Base-by-base conservation (phyloP, 148 eudicot genomes). In the Camellia lanceoleosa region DNA sequence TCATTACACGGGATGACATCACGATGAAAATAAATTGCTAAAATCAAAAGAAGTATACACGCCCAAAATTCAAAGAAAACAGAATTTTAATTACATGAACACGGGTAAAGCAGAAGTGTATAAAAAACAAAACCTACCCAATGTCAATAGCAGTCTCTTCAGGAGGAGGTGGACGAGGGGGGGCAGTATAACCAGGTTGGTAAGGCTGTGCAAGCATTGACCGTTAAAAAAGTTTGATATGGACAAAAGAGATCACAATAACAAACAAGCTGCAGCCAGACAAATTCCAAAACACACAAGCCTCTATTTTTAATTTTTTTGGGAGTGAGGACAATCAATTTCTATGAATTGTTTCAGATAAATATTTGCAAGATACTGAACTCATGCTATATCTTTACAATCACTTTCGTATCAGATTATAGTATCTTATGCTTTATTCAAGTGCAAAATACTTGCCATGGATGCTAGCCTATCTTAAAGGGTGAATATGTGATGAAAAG, bases 181-280 rank as follows among this genome's bases (percentile, higher is more conserved):
- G 93, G 85, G 95, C 95, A 68, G 90, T 91, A 83, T 93, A 95
- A 79, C 92, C 95, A 83, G 93, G 91, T 71, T 91, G 97, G 85
- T 95, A 95, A 78, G 89, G 83, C 98, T 95, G 90, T 76, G 82
- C 16, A 68, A 68, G 56, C 49, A 68, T 68, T 68, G 72, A 42
- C 38, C 1, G 38, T 30, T 30, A 30, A 30, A 30, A 30, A 30
- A 30, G 38, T 30, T 30, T 5, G 67, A 78, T 41, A 55, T 54
- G 67, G 13, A 14, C 62, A 14, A 3, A 13, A 38, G 41, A 16
- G 43, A 3, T 51, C 6, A 77, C 44, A 68, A 68, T 15, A 12
- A 1, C 4, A 56, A 78, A 78, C 5, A 77, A 54, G 56, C 18
- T 2, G 69, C 16, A 19, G 43, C 56, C 42, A 23, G 16, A 20